Evolutionary conservation across 331 rosid genomes (phyloP).

Genomic region (Malus hybrid): DNA sequence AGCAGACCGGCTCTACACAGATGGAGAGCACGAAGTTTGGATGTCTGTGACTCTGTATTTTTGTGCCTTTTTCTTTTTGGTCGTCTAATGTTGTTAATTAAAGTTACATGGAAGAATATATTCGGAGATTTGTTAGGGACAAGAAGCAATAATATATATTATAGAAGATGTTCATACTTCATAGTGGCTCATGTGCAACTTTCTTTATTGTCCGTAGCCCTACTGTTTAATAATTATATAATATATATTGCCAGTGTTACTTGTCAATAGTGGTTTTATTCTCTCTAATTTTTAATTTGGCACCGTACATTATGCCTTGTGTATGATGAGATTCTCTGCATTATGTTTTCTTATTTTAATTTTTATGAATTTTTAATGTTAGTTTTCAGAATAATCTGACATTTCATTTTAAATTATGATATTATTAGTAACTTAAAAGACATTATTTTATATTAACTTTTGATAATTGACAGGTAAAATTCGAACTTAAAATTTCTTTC

Average conservation of each 20-base stretch:
- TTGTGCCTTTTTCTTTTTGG: neutral
- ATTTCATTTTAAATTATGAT: neutral
- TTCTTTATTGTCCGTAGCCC: slow-evolving; percentile 12
- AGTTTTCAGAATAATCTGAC: neutral
- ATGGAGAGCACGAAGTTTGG: slow-evolving; percentile 38
- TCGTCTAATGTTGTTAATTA: slow-evolving; percentile 13
- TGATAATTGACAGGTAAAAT: too few species aligned
- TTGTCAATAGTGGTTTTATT: slow-evolving; percentile 11
- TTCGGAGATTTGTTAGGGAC: slow-evolving; percentile 40
- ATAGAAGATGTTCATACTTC: slow-evolving; percentile 55
- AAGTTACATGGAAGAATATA: slow-evolving; percentile 42
- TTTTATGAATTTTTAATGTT: neutral
- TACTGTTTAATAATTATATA: slow-evolving; percentile 25
- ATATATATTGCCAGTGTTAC: slow-evolving; percentile 1
- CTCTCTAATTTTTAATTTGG: neutral
- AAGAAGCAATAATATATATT: slow-evolving; percentile 18
- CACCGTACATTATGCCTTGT: neutral
- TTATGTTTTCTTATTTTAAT: neutral
- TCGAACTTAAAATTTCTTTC: too few species aligned
- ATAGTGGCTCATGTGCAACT: slow-evolving; percentile 32
- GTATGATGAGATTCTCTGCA: slow-evolving; percentile 16
- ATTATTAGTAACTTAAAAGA: too few species aligned
- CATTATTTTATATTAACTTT: too few species aligned
- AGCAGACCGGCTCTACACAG: slow-evolving; percentile 33
- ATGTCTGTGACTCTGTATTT: slow-evolving; percentile 13